Base-by-base conservation (phyloP, 2,329 filamentous ascomycete genomes). In the Exophiala oligosperma region DNA sequence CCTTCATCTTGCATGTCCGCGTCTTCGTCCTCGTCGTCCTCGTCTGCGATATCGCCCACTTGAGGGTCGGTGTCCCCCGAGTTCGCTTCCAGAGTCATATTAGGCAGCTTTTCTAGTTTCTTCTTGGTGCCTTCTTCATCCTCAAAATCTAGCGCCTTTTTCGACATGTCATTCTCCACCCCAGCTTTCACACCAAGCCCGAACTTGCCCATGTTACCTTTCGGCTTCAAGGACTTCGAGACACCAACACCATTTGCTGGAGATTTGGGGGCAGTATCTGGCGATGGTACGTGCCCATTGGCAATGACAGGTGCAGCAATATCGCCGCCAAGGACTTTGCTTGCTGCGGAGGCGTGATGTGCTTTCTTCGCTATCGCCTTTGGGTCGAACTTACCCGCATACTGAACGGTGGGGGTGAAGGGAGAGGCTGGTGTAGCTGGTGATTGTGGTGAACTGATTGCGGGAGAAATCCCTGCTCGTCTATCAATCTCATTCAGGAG, bases 31-130 rank as follows among this genome's bases (percentile, higher is more conserved):
- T 87, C 88, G 51, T 90, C 90, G 54, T 87, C 85, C 54, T 88
- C 87, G 38, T 75, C 76, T 11, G 59, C 63, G 57, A 79, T 79
- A 72, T 85, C 82, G 69, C 83, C 82, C 68, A 78, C 81, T 71
- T 77, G 86, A 85, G 65, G 82, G 63, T 87, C 83, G 61, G 80
- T 75, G 65, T 83, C 82, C 69, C 87, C 84, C 9, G 21, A 23
- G 17, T 32, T 53, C 28, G 59, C 35, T 53, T 64, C 57, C 54
- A 90, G 79, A 54, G 88, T 84, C 59, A 90, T 84, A 64, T 88
- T 88, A 57, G 93, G 92, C 60, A 99, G 85, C 76, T 92, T 94
- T 71, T 91, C 91, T 64, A 99, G 84, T 77, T 95, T 97, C 72
- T 92, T 90, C 70, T 90, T 87, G 1, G 88, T 89, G 32, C 86